A percentile compares a stretch with the other conserved stretches of the same genome.
Conservation (phyloP, 371 early-diverging fungal genomes). For the Mortierella sp. region DNA sequence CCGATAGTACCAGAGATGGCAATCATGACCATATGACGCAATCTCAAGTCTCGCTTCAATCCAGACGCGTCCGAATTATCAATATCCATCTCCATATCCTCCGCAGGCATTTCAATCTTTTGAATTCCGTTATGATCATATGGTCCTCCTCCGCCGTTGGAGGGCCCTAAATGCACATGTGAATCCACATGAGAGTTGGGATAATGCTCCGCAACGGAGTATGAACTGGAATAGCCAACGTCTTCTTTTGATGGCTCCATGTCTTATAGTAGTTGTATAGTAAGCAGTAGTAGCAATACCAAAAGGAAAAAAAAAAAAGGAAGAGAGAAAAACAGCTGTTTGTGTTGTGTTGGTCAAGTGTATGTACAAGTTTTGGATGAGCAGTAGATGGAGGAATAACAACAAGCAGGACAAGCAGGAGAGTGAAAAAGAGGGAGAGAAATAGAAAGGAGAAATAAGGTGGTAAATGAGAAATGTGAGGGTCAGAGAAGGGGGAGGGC, state of each 20-base stretch:
- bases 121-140: constrained; percentile 9
- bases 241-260: background rate
- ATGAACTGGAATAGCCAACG: no score
- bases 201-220: no score
- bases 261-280: no score
- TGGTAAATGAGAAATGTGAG: background rate
- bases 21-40: constrained; percentile 86
- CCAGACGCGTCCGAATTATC: constrained; percentile 11
- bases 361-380: background rate
- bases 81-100: constrained; percentile 11
- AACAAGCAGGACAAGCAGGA: background rate
- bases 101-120: constrained; percentile 19
- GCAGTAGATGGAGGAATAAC: background rate
- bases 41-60: constrained; percentile 68
- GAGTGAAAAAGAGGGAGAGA: background rate
- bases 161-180: background rate
- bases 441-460: background rate
- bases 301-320: no score
- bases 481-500: background rate
- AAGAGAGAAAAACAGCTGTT: no score
- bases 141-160: background rate
- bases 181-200: background rate
- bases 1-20: constrained; percentile 70
- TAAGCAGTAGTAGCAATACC: no score
- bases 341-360: background rate